Conservation (phyloP, 768 basidiomycete genomes). For the Macrolepiota fuliginosa region DNA sequence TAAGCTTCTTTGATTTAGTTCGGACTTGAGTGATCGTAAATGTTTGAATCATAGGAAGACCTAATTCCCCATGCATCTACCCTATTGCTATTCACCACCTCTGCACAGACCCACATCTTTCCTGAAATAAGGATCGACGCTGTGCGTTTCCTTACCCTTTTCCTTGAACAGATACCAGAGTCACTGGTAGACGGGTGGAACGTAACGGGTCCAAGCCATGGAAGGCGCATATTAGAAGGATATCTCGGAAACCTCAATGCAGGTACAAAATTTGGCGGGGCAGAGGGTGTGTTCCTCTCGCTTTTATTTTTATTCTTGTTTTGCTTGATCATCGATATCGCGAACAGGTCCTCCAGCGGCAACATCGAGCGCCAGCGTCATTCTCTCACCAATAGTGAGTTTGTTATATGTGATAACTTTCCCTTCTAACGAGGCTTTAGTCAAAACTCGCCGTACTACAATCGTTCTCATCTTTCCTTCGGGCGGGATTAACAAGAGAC, state of each 20-base stretch:
- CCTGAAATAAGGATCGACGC: slow-evolving; percentile 94
- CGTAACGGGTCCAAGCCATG: slow-evolving; percentile 46
- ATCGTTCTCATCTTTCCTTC: slow-evolving; percentile 69
- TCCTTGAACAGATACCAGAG: slow-evolving; percentile 68
- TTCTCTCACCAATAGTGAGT: slow-evolving; percentile 62
- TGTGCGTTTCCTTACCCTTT: slow-evolving; percentile 71
- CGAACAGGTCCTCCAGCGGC: slow-evolving; percentile 38
- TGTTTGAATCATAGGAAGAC: slow-evolving; percentile 45
- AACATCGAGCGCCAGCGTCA: slow-evolving; percentile 62
- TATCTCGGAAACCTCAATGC: slow-evolving; percentile 78
- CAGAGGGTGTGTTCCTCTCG: slow-evolving; percentile 39
- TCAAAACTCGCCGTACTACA: slow-evolving; percentile 76
- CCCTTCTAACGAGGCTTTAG: slow-evolving; percentile 32
- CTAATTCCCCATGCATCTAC: slow-evolving; percentile 72
- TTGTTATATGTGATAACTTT: slow-evolving; percentile 1
- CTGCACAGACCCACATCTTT: slow-evolving; percentile 92
- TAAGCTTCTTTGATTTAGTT: slow-evolving; percentile 21
- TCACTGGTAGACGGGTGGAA: slow-evolving; percentile 70
- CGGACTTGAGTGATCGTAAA: neutral
- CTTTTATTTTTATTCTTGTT: too few species aligned
- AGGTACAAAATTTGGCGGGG: slow-evolving; percentile 58
- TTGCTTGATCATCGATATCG: neutral
- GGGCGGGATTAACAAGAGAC: neutral
- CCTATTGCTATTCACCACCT: slow-evolving; percentile 82
- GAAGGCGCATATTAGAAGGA: slow-evolving; percentile 68